Conservation (phyloP, 352 stramenopile genomes). For the Globisporangium parvum region DNA sequence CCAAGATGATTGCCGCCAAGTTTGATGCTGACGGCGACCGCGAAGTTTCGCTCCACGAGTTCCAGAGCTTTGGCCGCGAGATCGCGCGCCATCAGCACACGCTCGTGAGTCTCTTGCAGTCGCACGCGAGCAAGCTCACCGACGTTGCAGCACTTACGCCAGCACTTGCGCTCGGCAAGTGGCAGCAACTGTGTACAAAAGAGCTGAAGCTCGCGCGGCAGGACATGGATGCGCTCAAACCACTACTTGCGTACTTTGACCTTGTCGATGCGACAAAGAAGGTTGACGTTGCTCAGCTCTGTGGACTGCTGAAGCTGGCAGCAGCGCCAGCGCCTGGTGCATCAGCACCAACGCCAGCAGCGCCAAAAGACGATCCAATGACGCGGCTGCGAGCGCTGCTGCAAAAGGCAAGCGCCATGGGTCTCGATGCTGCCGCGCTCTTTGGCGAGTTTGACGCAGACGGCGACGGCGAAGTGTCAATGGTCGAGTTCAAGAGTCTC, state of each 20-base stretch:
- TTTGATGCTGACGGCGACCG: constrained; percentile 63
- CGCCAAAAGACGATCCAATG: constrained; percentile 4
- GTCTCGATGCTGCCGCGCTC: constrained; percentile 35
- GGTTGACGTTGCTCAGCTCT: constrained; percentile 12
- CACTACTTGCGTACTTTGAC: constrained; percentile 22
- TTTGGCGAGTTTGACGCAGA: constrained; percentile 74
- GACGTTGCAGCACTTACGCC: constrained; percentile 3
- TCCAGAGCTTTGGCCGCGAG: constrained; percentile 46
- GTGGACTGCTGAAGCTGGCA: constrained; percentile 3
- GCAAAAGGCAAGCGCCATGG: constrained; percentile 29
- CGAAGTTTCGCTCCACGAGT: constrained; percentile 45
- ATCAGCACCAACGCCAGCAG: background rate
- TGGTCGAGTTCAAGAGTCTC: constrained; percentile 41
- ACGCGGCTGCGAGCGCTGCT: constrained; percentile 22
- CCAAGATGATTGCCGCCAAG: constrained; percentile 24
- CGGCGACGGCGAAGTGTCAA: constrained; percentile 45
- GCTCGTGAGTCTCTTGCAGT: constrained; percentile 19
- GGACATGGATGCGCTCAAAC: constrained; percentile 16
- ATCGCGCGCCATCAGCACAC: constrained; percentile 28
- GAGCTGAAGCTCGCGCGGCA: constrained; percentile 22
- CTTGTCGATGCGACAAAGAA: constrained; percentile 21
- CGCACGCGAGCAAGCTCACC: constrained; percentile 17
- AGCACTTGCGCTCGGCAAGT: constrained; percentile 19
- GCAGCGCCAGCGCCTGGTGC: background rate
- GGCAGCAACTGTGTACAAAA: constrained; percentile 25